Conservation (phyloP, 1,284 basidiomycete genomes). For the Albatrellus sp. region DNA sequence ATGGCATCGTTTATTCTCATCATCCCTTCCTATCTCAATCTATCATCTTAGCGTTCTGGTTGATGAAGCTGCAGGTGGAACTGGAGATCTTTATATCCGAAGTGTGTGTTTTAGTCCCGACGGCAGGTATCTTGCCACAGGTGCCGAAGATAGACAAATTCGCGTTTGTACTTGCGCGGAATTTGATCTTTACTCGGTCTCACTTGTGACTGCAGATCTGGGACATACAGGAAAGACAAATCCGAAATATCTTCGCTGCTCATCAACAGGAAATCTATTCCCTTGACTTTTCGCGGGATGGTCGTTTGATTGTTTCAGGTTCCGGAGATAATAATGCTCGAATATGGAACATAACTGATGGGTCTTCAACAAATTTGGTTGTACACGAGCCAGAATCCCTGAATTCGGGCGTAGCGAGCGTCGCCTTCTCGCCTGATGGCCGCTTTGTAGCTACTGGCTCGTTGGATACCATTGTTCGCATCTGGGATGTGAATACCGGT, state of each 20-base stretch:
- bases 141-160: slow-evolving; percentile 60
- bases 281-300: slow-evolving; percentile 71
- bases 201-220: slow-evolving; percentile 42
- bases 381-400: slow-evolving; percentile 27
- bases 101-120: slow-evolving; percentile 61
- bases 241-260: slow-evolving; percentile 63
- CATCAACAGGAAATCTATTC: slow-evolving; percentile 86
- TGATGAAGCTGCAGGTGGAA: slow-evolving; percentile 40
- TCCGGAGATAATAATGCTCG: slow-evolving; percentile 77
- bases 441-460: slow-evolving; percentile 59
- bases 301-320: slow-evolving; percentile 67
- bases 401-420: slow-evolving; percentile 58
- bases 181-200: not conserved
- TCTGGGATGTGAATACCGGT: slow-evolving; percentile 62
- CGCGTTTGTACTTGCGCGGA: slow-evolving; percentile 27
- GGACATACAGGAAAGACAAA: slow-evolving; percentile 66
- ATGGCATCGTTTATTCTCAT: slow-evolving; percentile 12
- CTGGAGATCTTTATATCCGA: slow-evolving; percentile 56
- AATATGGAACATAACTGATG: slow-evolving; percentile 72
- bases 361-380: slow-evolving; percentile 26
- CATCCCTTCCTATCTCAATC: not conserved
- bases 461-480: slow-evolving; percentile 63
- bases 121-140: slow-evolving; percentile 55
- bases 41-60: slow-evolving; percentile 31
- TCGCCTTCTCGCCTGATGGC: slow-evolving; percentile 58